Base-by-base conservation (phyloP, 305 asterid species). In the Petunia hybrid region DNA sequence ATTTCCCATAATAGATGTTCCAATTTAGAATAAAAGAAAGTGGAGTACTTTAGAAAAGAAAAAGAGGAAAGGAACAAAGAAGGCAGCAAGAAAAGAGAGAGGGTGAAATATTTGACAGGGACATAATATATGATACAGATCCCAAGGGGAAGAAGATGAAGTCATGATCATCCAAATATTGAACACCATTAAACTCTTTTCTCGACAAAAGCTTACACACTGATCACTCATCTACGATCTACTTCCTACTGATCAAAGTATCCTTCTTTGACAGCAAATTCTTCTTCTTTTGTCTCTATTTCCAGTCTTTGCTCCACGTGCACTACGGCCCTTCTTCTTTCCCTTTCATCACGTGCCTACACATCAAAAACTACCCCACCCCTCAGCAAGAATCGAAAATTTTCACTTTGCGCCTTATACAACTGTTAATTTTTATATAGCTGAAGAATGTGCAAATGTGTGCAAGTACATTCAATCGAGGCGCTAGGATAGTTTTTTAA, bases 161-260 rank as follows among this genome's bases (percentile, higher is more conserved):
- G 42, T 9, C 60, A 12, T 43, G 42, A 38, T 16, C n/a, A 69
- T 67, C 45, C 57, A 22, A 65, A 79, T 38, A 10, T 66, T 53
- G 68, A 45, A 64, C 31, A 80, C 43, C 63, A 40, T 22, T 53
- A 22, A 40, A 59, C 62, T 31, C 85, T 80, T 85, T 65, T 65
- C 40, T 80, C 80, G 71, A 77, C 81, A 83, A 85, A 85, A 80
- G 83, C 81, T 83, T 56, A 45, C 76, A 43, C 76, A 77, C 36
- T 69, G 40, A 75, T 81, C 84, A 13, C 84, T 61, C 55, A 56
- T 41, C 73, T 6, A 14, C 31, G 31, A 22, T 22, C 31, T 22
- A 22, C 31, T 22, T 22, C 31, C 31, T 22, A 22, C 31, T 43
- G 40, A 69, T 8, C 69, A 35, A 57, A 57, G 31, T 67, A 9